A percentile compares a stretch with the other conserved stretches of the same genome.
Conservation (phyloP, 2,329 filamentous ascomycete genomes). For the Blastomyces gilchristii region DNA sequence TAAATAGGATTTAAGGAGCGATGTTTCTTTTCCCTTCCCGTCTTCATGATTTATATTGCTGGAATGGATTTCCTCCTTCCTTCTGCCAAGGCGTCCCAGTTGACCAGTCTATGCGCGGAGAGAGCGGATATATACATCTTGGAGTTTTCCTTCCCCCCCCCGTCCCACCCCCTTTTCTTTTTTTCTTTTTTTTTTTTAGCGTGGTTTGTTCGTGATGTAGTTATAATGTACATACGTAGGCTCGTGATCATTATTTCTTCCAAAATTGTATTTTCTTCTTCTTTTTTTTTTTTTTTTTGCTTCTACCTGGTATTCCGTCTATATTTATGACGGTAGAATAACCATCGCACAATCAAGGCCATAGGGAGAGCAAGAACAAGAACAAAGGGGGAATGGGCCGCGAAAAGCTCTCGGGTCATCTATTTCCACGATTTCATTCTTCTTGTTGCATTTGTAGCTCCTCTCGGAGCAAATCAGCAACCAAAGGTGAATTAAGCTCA, state of each 20-base stretch:
- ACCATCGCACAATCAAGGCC: not conserved
- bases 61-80: not conserved
- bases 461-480: slow-evolving; percentile 28
- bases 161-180: too few species aligned
- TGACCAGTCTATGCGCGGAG: not conserved
- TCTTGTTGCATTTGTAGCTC: slow-evolving; percentile 26
- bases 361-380: not conserved
- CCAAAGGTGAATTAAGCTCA: slow-evolving; percentile 17
- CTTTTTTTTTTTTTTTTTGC: too few species aligned
- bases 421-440: not conserved
- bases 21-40: not conserved
- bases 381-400: not conserved
- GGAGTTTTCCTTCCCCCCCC: not conserved
- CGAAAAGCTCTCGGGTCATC: not conserved
- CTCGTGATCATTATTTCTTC: not conserved
- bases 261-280: not conserved
- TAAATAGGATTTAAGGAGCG: not conserved
- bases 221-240: not conserved
- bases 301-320: not conserved
- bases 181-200: not conserved
- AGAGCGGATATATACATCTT: not conserved
- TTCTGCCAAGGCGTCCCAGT: not conserved
- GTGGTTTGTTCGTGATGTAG: not conserved
- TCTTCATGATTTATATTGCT: not conserved
- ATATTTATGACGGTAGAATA: not conserved